Percentiles rank a stretch among this genome's conserved stretches.
Conservation (phyloP, 208 protist species). For the Acanthamoeba sp. region DNA sequence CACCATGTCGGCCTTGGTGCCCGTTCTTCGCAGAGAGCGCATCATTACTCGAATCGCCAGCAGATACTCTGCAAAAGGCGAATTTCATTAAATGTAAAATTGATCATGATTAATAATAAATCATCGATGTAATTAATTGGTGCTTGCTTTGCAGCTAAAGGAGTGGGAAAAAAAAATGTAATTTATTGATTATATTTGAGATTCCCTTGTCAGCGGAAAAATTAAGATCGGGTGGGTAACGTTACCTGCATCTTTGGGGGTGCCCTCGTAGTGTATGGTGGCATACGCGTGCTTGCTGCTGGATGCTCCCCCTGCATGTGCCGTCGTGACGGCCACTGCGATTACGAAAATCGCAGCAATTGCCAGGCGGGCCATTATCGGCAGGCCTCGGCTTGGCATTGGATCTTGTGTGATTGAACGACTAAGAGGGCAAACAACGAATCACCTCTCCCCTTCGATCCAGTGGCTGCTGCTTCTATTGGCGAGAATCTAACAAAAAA, state of each 20-base stretch:
- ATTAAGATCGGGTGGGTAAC: neutral
- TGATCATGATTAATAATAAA: neutral
- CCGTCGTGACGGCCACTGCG: neutral
- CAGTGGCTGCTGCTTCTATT: too few relatives aligned
- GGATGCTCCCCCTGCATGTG: neutral
- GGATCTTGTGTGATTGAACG: too few relatives aligned
- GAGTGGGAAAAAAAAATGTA: neutral
- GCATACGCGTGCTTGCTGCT: slow-evolving; percentile 73
- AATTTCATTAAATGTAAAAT: slow-evolving; percentile 6
- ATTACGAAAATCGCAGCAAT: neutral
- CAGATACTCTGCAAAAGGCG: slow-evolving; percentile 44
- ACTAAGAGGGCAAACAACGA: too few relatives aligned
- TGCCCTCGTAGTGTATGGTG: slow-evolving; percentile 85
- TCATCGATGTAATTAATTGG: neutral
- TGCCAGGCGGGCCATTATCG: neutral
- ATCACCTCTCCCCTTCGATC: too few relatives aligned
- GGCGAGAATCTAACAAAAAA: too few relatives aligned
- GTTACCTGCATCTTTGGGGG: slow-evolving; percentile 76
- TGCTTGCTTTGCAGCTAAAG: too few relatives aligned
- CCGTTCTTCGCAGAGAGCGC: slow-evolving; percentile 71
- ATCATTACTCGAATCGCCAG: slow-evolving; percentile 78
- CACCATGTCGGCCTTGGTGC: slow-evolving; percentile 82
- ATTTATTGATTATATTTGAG: neutral
- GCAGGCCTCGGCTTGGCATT: neutral
- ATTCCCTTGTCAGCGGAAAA: neutral